Conservation (phyloP, 805 yeast species). For the Wickerhamomyces bovis region DNA sequence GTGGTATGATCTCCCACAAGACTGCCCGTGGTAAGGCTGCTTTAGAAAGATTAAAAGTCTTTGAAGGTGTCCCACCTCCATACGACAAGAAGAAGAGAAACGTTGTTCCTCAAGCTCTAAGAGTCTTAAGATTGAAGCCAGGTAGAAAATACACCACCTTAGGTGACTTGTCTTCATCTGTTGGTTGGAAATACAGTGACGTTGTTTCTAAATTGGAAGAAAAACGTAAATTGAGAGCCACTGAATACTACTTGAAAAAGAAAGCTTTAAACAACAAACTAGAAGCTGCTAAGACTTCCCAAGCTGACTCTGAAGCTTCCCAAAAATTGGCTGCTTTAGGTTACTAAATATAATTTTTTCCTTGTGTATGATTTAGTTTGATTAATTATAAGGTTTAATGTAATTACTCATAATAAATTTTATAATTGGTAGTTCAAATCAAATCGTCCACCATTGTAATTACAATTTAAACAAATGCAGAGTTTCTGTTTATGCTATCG, state of each 20-base stretch:
- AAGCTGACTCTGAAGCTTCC: slow-evolving; percentile 87
- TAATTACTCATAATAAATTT: slow-evolving; percentile 2
- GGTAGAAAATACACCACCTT: slow-evolving; percentile 99
- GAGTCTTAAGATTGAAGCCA: slow-evolving; percentile 98
- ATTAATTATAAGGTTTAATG: slow-evolving; percentile 12
- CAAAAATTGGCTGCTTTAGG: slow-evolving; percentile 95
- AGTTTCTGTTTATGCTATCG: slow-evolving; percentile 4
- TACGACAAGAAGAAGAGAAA: slow-evolving; percentile 99
- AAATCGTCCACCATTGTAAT: too few species aligned
- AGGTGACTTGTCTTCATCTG: slow-evolving; percentile 92
- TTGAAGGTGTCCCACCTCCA: slow-evolving; percentile 99
- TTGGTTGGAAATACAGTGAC: slow-evolving; percentile 99
- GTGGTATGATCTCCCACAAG: slow-evolving; percentile 99
- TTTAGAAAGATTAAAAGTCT: slow-evolving; percentile 97
- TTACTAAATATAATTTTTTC: slow-evolving; percentile 55
- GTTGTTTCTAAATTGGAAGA: slow-evolving; percentile 97
- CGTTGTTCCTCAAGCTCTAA: slow-evolving; percentile 98
- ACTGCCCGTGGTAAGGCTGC: slow-evolving; percentile 99
- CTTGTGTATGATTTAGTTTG: slow-evolving; percentile 7
- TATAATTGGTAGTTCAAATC: background rate
- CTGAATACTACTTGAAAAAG: slow-evolving; percentile 99
- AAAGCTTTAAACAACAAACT: slow-evolving; percentile 91
- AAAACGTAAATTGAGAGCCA: slow-evolving; percentile 98
- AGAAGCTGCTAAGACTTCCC: slow-evolving; percentile 76
- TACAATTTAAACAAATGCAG: too few species aligned